Evolutionary conservation across 2,329 filamentous ascomycete species (phyloP), one percentile per base, ranked within the genome.

Genomic region (Penicillium nordicum): DNA sequence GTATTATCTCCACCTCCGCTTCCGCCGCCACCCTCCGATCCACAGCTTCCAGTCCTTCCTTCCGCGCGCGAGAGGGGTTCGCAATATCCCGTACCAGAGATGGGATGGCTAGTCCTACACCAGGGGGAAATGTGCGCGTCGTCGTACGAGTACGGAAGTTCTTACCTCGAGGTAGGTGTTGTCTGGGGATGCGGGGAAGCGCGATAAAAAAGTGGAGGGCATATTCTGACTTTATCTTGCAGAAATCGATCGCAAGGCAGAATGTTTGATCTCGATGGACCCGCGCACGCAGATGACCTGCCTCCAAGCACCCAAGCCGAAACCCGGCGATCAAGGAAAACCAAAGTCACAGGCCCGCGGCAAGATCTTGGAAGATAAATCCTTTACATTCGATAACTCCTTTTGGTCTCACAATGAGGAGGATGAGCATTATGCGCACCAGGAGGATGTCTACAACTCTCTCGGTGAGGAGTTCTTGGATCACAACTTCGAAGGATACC

Each of bases 401-500:
- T 99, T 97, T 77, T 99, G 94, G 92, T 97, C 93, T 57, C 92
- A 97, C 75, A 79, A 93, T 72, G 82, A 82, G 54, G 74, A 80
- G 27, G 92, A 96, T 70, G 79, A 85, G 32, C 90, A 97, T 76
- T 99, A 97, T 72, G 92, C 94, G 4, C 84, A 88, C 59, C 94
- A 99, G 73, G 90, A 92, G 67, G 90, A 97, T 68, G 88, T 99
- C 54, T 97, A 99, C 80, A 90, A 94, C 69, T 89, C 88, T 57
- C 83, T 99, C 25, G 94, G 94, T 53, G 92, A 97, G 73, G 94
- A 97, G 70, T 97, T 99, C 65, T 83, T 99, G 60, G 94, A 99
- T 74, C 94, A 99, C 82, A 99, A 99, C 78, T 99, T 99, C 68
- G 92, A 97, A 72, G 94, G 94, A 62, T 99, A 99, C 78, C 93